A percentile compares a stretch with the other conserved stretches of the same genome.
Conservation (phyloP, 2,329 filamentous ascomycete genomes). For the Penicillium sp. region DNA sequence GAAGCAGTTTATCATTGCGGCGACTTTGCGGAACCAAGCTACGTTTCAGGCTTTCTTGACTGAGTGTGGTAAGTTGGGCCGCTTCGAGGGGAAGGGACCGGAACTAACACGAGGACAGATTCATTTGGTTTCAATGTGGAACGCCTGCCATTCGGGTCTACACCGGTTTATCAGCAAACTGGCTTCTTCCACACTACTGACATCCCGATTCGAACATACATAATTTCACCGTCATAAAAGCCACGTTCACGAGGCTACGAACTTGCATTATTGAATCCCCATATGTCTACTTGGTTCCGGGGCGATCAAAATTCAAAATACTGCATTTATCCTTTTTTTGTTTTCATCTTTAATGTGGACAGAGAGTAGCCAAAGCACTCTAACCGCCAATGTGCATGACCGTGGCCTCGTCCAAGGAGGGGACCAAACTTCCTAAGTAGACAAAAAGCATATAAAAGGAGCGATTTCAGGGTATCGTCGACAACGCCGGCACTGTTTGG, state of each 20-base stretch:
- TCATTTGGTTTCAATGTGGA: conserved; percentile 36
- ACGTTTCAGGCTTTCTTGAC: conserved; percentile 61
- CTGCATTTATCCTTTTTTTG: not conserved
- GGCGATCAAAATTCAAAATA: not conserved
- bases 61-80: conserved; percentile 54
- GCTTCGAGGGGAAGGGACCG: not conserved
- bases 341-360: not conserved
- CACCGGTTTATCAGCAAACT: conserved; percentile 43
- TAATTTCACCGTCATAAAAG: conserved; percentile 21
- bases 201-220: conserved; percentile 41
- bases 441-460: not conserved
- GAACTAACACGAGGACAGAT: conserved; percentile 23
- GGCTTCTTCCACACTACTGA: conserved; percentile 49
- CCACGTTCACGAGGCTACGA: not conserved
- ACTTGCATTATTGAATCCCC: not conserved
- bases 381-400: not conserved
- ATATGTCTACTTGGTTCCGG: not conserved
- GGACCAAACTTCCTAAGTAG: not conserved
- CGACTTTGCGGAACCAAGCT: conserved; percentile 61
- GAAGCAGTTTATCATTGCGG: conserved; percentile 58
- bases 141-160: conserved; percentile 44
- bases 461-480: not conserved
- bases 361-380: not conserved
- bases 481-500: not conserved
- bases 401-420: not conserved